phyloP scores from a whole-genome alignment of 2,329 filamentous ascomycete genomes.

The Xylariales sp. region DNA sequence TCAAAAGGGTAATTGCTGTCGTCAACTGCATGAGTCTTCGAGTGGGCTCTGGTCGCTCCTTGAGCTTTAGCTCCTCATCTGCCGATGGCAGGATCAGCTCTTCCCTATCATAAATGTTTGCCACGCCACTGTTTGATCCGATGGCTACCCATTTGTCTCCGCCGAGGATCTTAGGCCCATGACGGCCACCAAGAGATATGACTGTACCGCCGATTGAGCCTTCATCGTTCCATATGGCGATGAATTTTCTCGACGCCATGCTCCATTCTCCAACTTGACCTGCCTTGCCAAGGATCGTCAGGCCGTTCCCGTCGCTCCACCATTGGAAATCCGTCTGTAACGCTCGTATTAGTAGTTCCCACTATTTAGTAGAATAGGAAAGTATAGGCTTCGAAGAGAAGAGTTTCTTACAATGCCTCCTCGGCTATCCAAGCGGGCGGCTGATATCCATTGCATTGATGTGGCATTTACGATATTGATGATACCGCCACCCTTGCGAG shows the following conservation, averaged over 20 bases:
- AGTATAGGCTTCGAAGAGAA: too few species aligned
- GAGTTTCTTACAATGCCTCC: conserved; percentile 80
- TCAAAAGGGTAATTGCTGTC: conserved; percentile 73
- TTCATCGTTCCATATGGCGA: conserved; percentile 85
- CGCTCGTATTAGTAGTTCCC: too few species aligned
- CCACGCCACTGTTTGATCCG: conserved; percentile 79
- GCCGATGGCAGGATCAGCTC: conserved; percentile 46
- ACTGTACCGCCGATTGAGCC: conserved; percentile 83
- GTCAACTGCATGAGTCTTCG: conserved; percentile 80
- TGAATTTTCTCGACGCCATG: conserved; percentile 60
- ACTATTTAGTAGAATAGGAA: too few species aligned
- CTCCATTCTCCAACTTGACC: conserved; percentile 91
- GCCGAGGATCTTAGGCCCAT: conserved; percentile 59
- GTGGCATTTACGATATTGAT: conserved; percentile 78
- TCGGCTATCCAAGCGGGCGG: conserved; percentile 74
- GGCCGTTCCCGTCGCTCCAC: conserved; percentile 80
- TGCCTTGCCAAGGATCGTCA: conserved; percentile 78
- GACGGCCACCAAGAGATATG: conserved; percentile 68
- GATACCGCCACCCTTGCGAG: conserved; percentile 79
- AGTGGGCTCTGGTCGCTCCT: conserved; percentile 65
- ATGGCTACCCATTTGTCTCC: conserved; percentile 86
- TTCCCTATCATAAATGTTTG: conserved; percentile 87
- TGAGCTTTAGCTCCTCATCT: conserved; percentile 46
- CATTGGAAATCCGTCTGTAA: conserved; percentile 94
- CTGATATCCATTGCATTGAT: conserved; percentile 82